phyloP scores from a whole-genome alignment of 1,284 basidiomycete species.

The Ceratorhiza oryzae-sativae region DNA sequence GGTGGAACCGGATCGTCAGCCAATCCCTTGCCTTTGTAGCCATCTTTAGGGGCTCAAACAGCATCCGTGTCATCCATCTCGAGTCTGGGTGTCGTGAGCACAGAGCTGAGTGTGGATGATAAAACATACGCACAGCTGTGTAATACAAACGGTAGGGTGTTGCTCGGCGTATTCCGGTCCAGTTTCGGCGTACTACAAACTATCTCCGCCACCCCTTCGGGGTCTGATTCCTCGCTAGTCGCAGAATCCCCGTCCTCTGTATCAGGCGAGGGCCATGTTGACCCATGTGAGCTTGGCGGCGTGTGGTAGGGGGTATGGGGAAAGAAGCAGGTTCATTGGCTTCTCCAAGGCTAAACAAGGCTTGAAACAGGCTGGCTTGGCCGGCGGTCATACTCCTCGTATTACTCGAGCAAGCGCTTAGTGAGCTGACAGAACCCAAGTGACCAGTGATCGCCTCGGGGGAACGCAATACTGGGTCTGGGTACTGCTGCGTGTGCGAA shows the following conservation, averaged over 20 bases:
- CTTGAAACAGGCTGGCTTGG: conserved; percentile 28
- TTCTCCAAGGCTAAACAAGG: conserved; percentile 25
- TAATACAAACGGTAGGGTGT: conserved; percentile 23
- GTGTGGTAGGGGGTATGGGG: not conserved
- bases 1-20: conserved; percentile 7
- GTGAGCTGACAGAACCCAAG: not conserved
- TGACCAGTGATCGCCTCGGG: not conserved
- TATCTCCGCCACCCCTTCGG: conserved; percentile 16
- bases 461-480: not conserved
- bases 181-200: conserved; percentile 16
- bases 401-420: not conserved
- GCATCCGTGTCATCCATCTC: conserved; percentile 16
- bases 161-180: conserved; percentile 21
- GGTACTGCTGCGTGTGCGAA: not conserved
- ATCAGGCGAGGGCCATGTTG: conserved; percentile 34
- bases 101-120: not conserved
- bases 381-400: not conserved
- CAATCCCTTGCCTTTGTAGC: conserved; percentile 14
- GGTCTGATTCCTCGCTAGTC: conserved; percentile 37
- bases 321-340: not conserved
- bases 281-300: conserved; percentile 31
- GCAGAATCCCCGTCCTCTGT: conserved; percentile 18
- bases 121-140: conserved; percentile 24
- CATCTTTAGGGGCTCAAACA: conserved; percentile 26
- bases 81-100: not conserved